Conservation (phyloP, 345 rosid genomes). For the Citrus maxima region DNA sequence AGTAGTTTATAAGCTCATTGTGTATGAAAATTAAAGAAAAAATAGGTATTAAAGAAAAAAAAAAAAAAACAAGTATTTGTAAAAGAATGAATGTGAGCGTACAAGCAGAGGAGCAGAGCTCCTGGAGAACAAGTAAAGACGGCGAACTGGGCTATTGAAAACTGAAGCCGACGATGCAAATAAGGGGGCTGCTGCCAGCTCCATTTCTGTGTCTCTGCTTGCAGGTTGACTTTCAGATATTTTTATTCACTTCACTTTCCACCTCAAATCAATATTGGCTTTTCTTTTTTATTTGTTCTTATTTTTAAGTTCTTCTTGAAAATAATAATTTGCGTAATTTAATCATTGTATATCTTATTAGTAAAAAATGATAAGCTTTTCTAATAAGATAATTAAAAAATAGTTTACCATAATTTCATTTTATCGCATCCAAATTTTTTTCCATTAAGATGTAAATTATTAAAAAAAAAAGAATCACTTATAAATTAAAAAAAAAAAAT, state of each 20-base stretch:
- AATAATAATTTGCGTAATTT: too few relatives aligned
- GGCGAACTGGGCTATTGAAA: background rate
- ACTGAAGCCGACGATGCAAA: background rate
- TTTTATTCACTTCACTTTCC: background rate
- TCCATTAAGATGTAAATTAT: too few relatives aligned
- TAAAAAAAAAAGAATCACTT: too few relatives aligned
- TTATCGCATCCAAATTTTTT: too few relatives aligned
- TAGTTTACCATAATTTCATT: too few relatives aligned
- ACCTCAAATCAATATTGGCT: background rate
- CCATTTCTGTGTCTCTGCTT: background rate
- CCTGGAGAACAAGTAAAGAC: background rate
- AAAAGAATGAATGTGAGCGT: constrained; percentile 7
- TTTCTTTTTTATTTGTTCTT: too few relatives aligned
- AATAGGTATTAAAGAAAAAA: background rate
- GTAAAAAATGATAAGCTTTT: too few relatives aligned
- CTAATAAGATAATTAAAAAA: too few relatives aligned
- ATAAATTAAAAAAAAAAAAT: too few relatives aligned
- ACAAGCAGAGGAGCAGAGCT: constrained; percentile 17
- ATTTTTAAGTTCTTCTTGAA: too few relatives aligned
- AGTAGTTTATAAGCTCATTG: background rate
- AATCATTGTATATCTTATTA: too few relatives aligned
- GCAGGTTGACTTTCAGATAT: background rate
- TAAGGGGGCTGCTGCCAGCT: constrained; percentile 1
- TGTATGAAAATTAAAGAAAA: background rate
- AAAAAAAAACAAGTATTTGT: background rate